These are phyloP conservation scores for Zygosaccharomyces siamensis DNA, from an alignment of 805 yeast species.

Conservation along the genomic window DNA sequence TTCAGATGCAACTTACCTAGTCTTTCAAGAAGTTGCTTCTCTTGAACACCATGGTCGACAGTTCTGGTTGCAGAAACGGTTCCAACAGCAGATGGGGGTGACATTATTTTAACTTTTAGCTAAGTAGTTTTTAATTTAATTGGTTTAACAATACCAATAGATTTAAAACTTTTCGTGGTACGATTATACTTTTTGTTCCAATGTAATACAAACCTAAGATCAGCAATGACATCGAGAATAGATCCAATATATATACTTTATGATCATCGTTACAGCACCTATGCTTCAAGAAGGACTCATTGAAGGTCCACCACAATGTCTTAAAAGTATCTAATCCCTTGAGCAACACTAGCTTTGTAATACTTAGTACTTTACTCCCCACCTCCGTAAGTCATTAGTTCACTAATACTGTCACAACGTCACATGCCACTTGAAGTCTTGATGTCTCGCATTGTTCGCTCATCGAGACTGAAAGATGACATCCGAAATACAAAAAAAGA, in stretches of 20 bases:
- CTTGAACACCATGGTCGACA: not conserved
- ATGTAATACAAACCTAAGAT: not conserved
- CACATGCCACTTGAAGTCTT: not conserved
- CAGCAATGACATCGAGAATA: not conserved
- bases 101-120: not conserved
- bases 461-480: not conserved
- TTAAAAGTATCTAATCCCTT: not conserved
- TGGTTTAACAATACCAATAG: not conserved
- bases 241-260: conserved; percentile 1
- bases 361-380: not conserved
- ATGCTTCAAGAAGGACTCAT: not conserved
- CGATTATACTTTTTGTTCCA: not conserved
- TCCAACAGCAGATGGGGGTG: conserved; percentile 4
- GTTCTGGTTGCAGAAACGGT: not conserved
- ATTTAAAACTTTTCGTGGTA: not conserved
- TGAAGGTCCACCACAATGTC: conserved; percentile 5
- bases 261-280: not conserved
- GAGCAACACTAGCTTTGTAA: not conserved
- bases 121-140: no score
- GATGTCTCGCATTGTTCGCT: not conserved
- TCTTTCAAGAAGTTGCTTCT: conserved; percentile 2
- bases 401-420: not conserved
- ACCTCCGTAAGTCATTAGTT: not conserved
- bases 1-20: conserved; percentile 8
- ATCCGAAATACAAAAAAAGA: not conserved